A percentile compares a stretch with the other conserved stretches of the same genome.
Conservation (phyloP, 352 stramenopile species). For the Phytophthora crassamura region DNA sequence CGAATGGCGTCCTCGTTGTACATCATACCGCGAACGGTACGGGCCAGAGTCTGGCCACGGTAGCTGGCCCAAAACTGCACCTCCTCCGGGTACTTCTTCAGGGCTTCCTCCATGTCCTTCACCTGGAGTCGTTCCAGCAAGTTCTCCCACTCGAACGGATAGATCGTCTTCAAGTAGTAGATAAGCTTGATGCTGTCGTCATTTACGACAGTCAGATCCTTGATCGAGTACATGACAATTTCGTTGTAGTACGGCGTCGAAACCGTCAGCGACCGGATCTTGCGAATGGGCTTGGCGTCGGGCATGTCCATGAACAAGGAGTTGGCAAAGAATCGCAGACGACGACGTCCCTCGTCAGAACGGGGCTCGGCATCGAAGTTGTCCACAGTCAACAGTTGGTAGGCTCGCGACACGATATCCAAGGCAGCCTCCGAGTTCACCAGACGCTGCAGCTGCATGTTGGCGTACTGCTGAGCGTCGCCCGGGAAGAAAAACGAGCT, state of each 20-base stretch:
- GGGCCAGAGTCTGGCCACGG: slow-evolving; percentile 83
- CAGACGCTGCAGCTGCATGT: slow-evolving; percentile 76
- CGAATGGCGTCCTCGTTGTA: slow-evolving; percentile 89
- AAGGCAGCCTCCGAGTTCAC: slow-evolving; percentile 85
- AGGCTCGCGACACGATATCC: slow-evolving; percentile 86
- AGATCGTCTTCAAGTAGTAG: slow-evolving; percentile 95
- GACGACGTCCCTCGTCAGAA: slow-evolving; percentile 85
- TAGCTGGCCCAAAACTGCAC: slow-evolving; percentile 87
- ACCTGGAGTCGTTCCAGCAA: slow-evolving; percentile 74
- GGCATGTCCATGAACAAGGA: slow-evolving; percentile 93
- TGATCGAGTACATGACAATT: slow-evolving; percentile 92
- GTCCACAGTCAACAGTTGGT: slow-evolving; percentile 88
- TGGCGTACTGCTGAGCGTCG: slow-evolving; percentile 84
- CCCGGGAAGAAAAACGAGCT: slow-evolving; percentile 91
- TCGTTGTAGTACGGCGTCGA: slow-evolving; percentile 92
- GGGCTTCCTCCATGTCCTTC: slow-evolving; percentile 86
- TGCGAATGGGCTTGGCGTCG: slow-evolving; percentile 83
- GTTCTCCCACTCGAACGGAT: slow-evolving; percentile 89
- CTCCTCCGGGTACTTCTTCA: slow-evolving; percentile 86
- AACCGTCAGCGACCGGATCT: slow-evolving; percentile 86
- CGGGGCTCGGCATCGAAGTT: slow-evolving; percentile 91
- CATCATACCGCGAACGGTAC: slow-evolving; percentile 90
- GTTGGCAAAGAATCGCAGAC: slow-evolving; percentile 89
- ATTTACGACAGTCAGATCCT: slow-evolving; percentile 85
- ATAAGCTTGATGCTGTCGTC: slow-evolving; percentile 96